These are phyloP conservation scores for Russula vinacea DNA, from an alignment of 768 basidiomycete genomes.

Conservation along the genomic window DNA sequence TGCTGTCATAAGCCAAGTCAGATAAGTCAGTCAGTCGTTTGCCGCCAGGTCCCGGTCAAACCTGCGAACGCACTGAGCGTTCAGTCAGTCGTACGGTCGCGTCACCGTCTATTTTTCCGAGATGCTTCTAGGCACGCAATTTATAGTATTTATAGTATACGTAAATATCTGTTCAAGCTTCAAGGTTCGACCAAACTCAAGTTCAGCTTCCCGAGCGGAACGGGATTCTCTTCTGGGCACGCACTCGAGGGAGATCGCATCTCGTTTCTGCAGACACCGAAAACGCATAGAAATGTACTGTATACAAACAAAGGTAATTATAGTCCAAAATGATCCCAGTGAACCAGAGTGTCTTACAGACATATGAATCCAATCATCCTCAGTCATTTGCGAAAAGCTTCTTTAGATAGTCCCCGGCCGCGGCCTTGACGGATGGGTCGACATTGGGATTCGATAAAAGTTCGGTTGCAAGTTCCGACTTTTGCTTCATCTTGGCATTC, in stretches of 20 bases:
- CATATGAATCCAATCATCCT: background rate
- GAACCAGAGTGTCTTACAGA: slow-evolving; percentile 4
- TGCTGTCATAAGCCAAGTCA: slow-evolving; percentile 14
- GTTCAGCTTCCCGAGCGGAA: background rate
- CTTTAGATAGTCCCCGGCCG: slow-evolving; percentile 70
- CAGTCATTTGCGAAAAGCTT: slow-evolving; percentile 53
- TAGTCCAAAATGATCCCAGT: slow-evolving; percentile 12
- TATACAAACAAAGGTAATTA: slow-evolving; percentile 13
- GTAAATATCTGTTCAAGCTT: background rate
- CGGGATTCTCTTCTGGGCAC: background rate
- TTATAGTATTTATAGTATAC: background rate
- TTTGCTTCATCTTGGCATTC: slow-evolving; percentile 53
- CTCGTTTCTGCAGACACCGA: background rate
- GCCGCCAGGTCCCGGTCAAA: slow-evolving; percentile 22
- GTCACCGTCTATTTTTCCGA: slow-evolving; percentile 10
- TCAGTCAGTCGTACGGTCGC: slow-evolving; percentile 16
- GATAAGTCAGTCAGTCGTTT: background rate
- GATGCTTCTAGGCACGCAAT: slow-evolving; percentile 15
- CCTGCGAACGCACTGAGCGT: slow-evolving; percentile 9
- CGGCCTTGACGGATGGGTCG: slow-evolving; percentile 60
- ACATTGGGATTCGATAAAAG: slow-evolving; percentile 56
- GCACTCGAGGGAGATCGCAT: background rate
- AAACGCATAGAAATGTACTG: slow-evolving; percentile 14
- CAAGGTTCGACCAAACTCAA: background rate
- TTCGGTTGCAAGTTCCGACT: slow-evolving; percentile 65